Evolutionary conservation across 2,329 filamentous ascomycete species (phyloP), one percentile per base, ranked within the genome.

Genomic region (Penicillium sp.): DNA sequence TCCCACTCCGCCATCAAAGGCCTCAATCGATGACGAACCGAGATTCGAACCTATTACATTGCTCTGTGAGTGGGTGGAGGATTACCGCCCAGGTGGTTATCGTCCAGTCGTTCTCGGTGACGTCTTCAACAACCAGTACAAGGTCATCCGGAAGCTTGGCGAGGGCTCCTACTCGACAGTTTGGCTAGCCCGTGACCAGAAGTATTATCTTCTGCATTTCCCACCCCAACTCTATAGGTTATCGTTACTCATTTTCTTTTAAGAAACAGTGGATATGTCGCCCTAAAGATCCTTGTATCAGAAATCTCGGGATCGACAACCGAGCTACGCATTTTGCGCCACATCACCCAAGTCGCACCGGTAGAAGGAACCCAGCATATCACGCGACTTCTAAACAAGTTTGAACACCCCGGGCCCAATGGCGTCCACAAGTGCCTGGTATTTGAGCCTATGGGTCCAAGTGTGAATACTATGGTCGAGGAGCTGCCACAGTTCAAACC

Each of bases 81-180:
- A 64, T 54, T 80, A 80, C 60, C 66, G 56, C 8, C 69, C 67
- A n/a, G 77, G 77, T 9, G 75, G 77, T 21, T 80, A 73, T 56
- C 77, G 81, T 64, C 77, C 79, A 5, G 69, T 78, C 13, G 59
- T 65, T 10, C 66, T 81, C 12, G 77, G 75, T 27, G 75, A 81
- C 40, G 37, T 65, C 7, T 77, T 80, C 60, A 59, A 72, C 51
- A 69, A 67, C 27, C 73, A 75, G 47, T 81, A 81, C 62, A 69
- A 69, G 51, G 68, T 80, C 37, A 66, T 78, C 50, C 73, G 77
- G 56, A 81, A 81, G 67, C 71, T 81, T 10, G 78, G 78, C 17
- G 73, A 71, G 4, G 78, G 79, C 38, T 73, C 73, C 13, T 79
- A 67, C 60, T 76, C 77, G 29, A 81, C 76, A 9, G 74, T 80